Base-by-base conservation (phyloP, 1,139 yeast genomes). In the Pichia sp. region DNA sequence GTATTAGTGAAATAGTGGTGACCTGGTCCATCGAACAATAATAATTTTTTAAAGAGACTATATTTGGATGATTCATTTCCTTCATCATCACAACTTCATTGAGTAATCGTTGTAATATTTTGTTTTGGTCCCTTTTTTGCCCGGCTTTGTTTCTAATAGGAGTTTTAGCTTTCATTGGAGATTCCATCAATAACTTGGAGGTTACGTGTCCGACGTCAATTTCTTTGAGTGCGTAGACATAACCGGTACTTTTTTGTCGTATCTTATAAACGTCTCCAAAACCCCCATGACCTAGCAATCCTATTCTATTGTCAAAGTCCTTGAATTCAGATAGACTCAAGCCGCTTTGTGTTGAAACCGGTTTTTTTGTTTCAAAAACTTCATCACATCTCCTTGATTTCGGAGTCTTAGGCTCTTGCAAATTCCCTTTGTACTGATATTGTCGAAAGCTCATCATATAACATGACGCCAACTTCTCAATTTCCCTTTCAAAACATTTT, bases 21-120 rank as follows among this genome's bases (percentile, higher is more conserved):
- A 10, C 16, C 11, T 34, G 36, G 6, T 10, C 6, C 7, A 6
- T 7, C 10, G 33, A 8, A 8, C 8, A 8, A 90, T 86, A 55
- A 85, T 85, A 44, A 92, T 96, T 27, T 7, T 28, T 31, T 3
- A 38, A 3, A 27, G 29, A 29, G 6, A 38, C 29, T 47, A 92
- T 88, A 57, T 92, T 86, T 4, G 79, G 78, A 60, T 92, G 96
- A 54, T 81, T 80, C 44, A 92, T 71, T 45, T 84, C 81, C 59
- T 86, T 87, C 66, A 92, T 73, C 33, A 90, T 72, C 51, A 86
- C 88, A 37, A 88, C 82, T 61, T 92, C 97, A n/a, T 87, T 82
- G 78, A 88, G 81, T 48, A 48, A 40, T n/a, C 45, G 49, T 38
- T 41, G 11, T 23, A 34, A 34, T 7, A 34, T 23, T n/a, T 34